Percentiles rank a stretch among this genome's conserved stretches.
phyloP scores from a whole-genome alignment of 805 yeast genomes.

The Tetrapisispora phaffii region DNA sequence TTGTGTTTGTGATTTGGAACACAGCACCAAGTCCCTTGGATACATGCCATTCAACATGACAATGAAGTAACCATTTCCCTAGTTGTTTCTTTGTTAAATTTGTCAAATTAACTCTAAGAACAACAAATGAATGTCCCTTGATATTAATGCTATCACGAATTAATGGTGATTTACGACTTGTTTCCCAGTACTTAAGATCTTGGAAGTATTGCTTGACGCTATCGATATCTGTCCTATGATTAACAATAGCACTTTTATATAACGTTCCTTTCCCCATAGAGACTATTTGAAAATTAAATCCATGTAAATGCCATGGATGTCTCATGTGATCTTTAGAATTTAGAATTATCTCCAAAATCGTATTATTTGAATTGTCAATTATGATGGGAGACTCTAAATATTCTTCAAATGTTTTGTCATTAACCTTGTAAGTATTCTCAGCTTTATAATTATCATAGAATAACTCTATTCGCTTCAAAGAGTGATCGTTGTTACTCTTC shows the following conservation, averaged over 20 bases:
- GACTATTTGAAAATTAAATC: slow-evolving; percentile 46
- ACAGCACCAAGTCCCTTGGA: slow-evolving; percentile 50
- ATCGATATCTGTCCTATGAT: slow-evolving; percentile 5
- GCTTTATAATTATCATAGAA: slow-evolving; percentile 42
- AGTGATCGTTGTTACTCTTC: slow-evolving; percentile 12
- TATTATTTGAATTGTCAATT: slow-evolving; percentile 30
- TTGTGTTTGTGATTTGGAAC: slow-evolving; percentile 31
- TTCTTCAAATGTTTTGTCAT: slow-evolving; percentile 46
- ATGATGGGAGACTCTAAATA: slow-evolving; percentile 39
- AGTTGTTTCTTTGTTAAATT: slow-evolving; percentile 33
- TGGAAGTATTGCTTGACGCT: slow-evolving; percentile 32
- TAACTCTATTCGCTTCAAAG: slow-evolving; percentile 21
- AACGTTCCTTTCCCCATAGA: slow-evolving; percentile 34
- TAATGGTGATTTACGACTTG: slow-evolving; percentile 35
- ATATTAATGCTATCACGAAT: slow-evolving; percentile 55
- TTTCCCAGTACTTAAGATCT: slow-evolving; percentile 17
- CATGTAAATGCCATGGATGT: slow-evolving; percentile 58
- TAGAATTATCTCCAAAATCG: slow-evolving; percentile 51
- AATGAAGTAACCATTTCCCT: slow-evolving; percentile 75
- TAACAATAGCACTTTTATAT: background rate
- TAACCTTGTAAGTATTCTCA: slow-evolving; percentile 36
- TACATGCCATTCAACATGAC: slow-evolving; percentile 67
- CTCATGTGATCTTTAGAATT: slow-evolving; percentile 60
- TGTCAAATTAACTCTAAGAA: slow-evolving; percentile 48
- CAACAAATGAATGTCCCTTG: slow-evolving; percentile 49